phyloP scores from a whole-genome alignment of 768 basidiomycete species.

The Tephrocybe sp. region DNA sequence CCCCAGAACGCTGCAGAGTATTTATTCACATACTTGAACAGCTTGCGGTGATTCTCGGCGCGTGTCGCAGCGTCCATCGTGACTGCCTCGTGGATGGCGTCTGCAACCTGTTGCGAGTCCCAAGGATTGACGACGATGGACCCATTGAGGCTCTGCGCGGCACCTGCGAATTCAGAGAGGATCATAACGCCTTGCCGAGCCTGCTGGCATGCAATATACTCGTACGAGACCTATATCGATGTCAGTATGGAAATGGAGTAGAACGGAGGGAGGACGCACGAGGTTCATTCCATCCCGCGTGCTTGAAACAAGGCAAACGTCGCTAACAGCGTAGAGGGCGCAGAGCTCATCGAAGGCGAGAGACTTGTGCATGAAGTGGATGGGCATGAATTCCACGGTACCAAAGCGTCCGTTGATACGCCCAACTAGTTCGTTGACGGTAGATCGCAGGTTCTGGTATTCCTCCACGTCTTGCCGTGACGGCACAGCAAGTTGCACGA shows the following conservation, averaged over 20 bases:
- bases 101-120: slow-evolving; percentile 98
- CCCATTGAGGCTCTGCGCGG: slow-evolving; percentile 94
- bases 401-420: slow-evolving; percentile 99
- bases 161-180: slow-evolving; percentile 97
- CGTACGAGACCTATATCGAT: slow-evolving; percentile 86
- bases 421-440: slow-evolving; percentile 97
- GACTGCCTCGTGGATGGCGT: slow-evolving; percentile 95
- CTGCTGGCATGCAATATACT: slow-evolving; percentile 96
- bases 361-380: slow-evolving; percentile 99
- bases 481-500: slow-evolving; percentile 96
- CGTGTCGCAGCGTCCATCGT: slow-evolving; percentile 81
- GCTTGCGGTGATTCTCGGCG: slow-evolving; percentile 92
- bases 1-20: slow-evolving; percentile 95
- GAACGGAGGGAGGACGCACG: slow-evolving; percentile 47
- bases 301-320: slow-evolving; percentile 93
- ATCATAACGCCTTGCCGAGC: slow-evolving; percentile 95
- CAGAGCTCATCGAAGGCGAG: slow-evolving; percentile 92
- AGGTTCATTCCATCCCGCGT: slow-evolving; percentile 99
- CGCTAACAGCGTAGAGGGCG: slow-evolving; percentile 95
- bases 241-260: slow-evolving; percentile 15
- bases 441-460: slow-evolving; percentile 94
- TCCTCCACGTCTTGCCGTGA: slow-evolving; percentile 99
- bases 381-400: slow-evolving; percentile 99
- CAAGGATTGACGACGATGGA: slow-evolving; percentile 98
- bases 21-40: slow-evolving; percentile 96